Evolutionary conservation across 306 rosid species (phyloP).

Genomic region (Prunus armeniaca): DNA sequence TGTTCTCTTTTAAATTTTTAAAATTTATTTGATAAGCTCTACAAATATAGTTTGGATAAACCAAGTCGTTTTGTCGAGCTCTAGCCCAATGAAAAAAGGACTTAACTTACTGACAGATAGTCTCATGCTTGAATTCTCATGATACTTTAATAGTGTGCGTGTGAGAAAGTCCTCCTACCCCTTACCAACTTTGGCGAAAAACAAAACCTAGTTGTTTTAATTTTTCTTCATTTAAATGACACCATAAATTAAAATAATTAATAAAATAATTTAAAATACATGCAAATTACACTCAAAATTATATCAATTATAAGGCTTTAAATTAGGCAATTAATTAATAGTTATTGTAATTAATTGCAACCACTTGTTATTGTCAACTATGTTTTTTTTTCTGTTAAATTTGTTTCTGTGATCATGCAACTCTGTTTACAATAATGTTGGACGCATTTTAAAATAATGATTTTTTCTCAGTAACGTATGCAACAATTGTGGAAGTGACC

Average conservation of each 20-base stretch:
- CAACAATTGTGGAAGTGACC: not conserved
- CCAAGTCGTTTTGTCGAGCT: too few species aligned
- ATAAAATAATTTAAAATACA: not conserved
- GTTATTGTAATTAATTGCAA: not conserved
- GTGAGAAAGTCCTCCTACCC: too few species aligned
- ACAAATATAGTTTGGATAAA: not conserved
- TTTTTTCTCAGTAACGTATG: not conserved
- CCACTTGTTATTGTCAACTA: not conserved
- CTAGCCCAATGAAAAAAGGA: too few species aligned
- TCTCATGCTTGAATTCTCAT: too few species aligned
- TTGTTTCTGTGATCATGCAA: not conserved
- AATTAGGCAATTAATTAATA: too few species aligned
- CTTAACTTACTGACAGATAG: fast-evolving
- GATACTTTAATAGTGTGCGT: too few species aligned
- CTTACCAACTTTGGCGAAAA: too few species aligned
- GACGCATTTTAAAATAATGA: too few species aligned
- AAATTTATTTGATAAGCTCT: not conserved
- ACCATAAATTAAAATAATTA: too few species aligned
- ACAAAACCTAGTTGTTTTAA: too few species aligned
- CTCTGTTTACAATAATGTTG: not conserved
- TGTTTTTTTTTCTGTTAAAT: not conserved
- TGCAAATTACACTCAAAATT: not conserved
- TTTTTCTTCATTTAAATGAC: too few species aligned
- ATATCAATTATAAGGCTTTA: not conserved
- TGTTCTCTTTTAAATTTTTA: not conserved